These are phyloP conservation scores for Rhizophagus clarus DNA, from an alignment of 192 early-diverging fungal genomes.

Conservation along the genomic window DNA sequence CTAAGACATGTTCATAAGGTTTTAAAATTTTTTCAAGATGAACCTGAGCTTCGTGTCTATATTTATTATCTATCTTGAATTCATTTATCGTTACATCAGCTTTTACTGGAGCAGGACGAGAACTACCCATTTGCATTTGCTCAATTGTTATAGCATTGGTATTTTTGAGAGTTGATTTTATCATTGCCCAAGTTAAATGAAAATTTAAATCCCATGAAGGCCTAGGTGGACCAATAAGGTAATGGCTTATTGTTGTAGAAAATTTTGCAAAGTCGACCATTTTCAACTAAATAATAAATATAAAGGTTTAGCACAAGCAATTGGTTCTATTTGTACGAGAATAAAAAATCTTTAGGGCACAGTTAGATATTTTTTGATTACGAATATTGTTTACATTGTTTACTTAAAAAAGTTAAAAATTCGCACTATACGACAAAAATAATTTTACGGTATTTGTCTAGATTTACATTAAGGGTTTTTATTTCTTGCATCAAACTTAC, in stretches of 20 bases:
- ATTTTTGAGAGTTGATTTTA: constrained; percentile 36
- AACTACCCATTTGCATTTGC: constrained; percentile 38
- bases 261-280: background rate
- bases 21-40: constrained; percentile 39
- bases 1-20: too few species aligned
- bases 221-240: constrained; percentile 42
- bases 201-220: constrained; percentile 47
- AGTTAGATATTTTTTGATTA: too few species aligned
- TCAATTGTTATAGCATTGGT: constrained; percentile 38
- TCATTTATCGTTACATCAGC: constrained; percentile 34
- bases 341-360: too few species aligned
- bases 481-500: too few species aligned
- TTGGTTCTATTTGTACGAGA: too few species aligned
- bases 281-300: too few species aligned
- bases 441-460: too few species aligned
- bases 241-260: constrained; percentile 34
- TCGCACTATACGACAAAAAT: too few species aligned
- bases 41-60: constrained; percentile 34
- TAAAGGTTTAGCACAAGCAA: too few species aligned
- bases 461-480: too few species aligned
- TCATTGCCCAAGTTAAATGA: constrained; percentile 36
- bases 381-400: too few species aligned
- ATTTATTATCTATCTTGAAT: constrained; percentile 5
- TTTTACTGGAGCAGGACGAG: constrained; percentile 17
- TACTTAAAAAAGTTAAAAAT: too few species aligned